Evolutionary conservation across 2,329 filamentous ascomycete species (phyloP), one percentile per base, ranked within the genome.

Genomic region (Colletotrichum tamarilloi): DNA sequence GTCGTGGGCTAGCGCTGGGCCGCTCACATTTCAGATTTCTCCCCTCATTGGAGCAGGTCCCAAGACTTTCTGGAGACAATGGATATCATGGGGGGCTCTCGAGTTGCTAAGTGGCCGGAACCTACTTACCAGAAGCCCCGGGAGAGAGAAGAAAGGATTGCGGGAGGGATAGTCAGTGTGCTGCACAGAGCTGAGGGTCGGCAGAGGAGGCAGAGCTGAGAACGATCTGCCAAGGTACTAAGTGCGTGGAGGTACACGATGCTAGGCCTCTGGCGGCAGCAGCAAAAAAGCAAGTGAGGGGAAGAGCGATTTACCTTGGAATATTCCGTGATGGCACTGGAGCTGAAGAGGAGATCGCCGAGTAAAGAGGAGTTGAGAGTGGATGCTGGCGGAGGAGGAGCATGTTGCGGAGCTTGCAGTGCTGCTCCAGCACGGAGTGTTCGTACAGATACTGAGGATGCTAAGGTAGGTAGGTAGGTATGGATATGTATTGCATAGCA

Each of bases 31-130:
- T 64, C 62, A 38, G 49, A 64, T 64, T 38, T 24, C 14, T 19
- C 60, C 62, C 49, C 22, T 64, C 62, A 42, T 55, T 55, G 22
- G 30, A 38, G 62, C 62, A 64, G 60, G 60, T 49, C 7, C 42
- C 46, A 63, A 26, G 28, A 64, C 30, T 28, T 59, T n/a, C 28
- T 11, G 42, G 42, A 49, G 38, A 42, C 38, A 42, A 32, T 55
- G 62, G 62, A 64, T 24, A 35, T 30, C 8, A 62, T 32, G 26
- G 38, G 38, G 22, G 60, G 24, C 32, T 52, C 38, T 28, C 60
- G 28, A 24, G 28, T 22, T 53, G n/a, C 62, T 35, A 8, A 63
- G 12, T 19, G 28, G 22, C 62, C 30, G 46, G 46, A 42, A 19
- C 2, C 38, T 42, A 42, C 16, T 14, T 19, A 7, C 16, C 9